Evolutionary conservation across 768 basidiomycete genomes (phyloP), one percentile per base, ranked within the genome.

Genomic region (Scleroderma bovista): DNA sequence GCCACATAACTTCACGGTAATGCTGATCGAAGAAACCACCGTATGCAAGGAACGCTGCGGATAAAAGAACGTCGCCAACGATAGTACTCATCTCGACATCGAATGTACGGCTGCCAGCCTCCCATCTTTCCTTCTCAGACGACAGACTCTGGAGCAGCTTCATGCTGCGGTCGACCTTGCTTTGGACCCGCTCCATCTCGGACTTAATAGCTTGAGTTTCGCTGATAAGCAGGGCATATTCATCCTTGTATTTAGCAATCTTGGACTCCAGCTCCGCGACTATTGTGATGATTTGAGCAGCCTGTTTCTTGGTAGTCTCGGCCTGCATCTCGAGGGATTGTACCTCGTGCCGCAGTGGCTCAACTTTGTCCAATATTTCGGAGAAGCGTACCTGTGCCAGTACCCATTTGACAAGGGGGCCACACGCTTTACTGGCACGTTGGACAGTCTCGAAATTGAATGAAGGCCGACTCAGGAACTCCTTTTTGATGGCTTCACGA

Each of bases 31-130:
- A 99, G 81, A 93, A 98, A 46, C 96, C 96, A 19, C 88, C 86
- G 59, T 99, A 99, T 1, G 96, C 94, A 51, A 98, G 70, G 81
- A 97, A 98, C 0, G 91, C 96, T 1, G 95, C 88, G 37, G 95
- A 96, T 32, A 98, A 77, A 26, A 99, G 71, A 40, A 97, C 94
- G 64, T 99, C 95, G 22, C 96, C 96, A 32, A 94, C 92, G 55
- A 98, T 94, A 38, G 96, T 99, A 64, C 91, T 88, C 95, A 98
- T 98, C 68, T 98, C 95, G 1, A 85, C 81, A 60, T 97, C 96
- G 65, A 99, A 99, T 0, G 93, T 93, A 44, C 86, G 83, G 67
- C 94, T 97, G 31, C 93, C 93, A 3, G 81, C 72, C 65, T 98
- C 93, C 96, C 96, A 99, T 53, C 96, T 84, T 38, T 78, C 77